Base-by-base conservation (phyloP, 768 basidiomycete genomes). In the Trametes coccinea region DNA sequence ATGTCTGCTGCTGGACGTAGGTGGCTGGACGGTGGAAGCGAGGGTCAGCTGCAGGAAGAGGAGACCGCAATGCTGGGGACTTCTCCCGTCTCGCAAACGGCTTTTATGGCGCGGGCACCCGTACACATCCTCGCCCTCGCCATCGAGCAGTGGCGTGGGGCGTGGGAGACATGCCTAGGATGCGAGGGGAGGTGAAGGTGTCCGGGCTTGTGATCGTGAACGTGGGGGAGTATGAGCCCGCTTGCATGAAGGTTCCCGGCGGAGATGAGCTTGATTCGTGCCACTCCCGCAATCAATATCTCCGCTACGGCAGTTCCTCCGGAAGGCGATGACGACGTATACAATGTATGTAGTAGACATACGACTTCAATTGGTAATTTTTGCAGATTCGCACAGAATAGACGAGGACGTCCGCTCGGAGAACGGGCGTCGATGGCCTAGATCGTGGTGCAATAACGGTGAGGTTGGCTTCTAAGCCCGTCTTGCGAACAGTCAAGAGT, bases 41-140 rank as follows among this genome's bases (percentile, higher is more conserved):
- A 52, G 14, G 8, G 55, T 46, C 56, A 53, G 57, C 13, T 48
- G 62, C 34, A 34, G 45, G n/a, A 29, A 34, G 60, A 50, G 59
- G 63, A 58, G 49, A 56, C 65, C 61, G 64, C 65, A 58, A 64
- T 59, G 61, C 65, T 65, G 63, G 34, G 59, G 55, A 45, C n/a
- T 31, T 45, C 29, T 45, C 37, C 39, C 43, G 33, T 56, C 46
- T n/a, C 33, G 29, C 8, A 6, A 9, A 16, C 43, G 27, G 13
- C 50, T 53, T 51, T 58, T 58, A 57, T 49, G 51, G 13, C 22
- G 34, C 29, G 11, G 5, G 34, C 34, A 5, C 34, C 11, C 34
- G 34, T 11, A 6, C 34, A 6, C 34, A 11, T 11, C 34, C 11
- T 37, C 27, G 4, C 29, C 55, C 30, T 49, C 34, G n/a, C 27